Conservation (phyloP, 2,329 filamentous ascomycete species). For the Microdochium bolleyi region DNA sequence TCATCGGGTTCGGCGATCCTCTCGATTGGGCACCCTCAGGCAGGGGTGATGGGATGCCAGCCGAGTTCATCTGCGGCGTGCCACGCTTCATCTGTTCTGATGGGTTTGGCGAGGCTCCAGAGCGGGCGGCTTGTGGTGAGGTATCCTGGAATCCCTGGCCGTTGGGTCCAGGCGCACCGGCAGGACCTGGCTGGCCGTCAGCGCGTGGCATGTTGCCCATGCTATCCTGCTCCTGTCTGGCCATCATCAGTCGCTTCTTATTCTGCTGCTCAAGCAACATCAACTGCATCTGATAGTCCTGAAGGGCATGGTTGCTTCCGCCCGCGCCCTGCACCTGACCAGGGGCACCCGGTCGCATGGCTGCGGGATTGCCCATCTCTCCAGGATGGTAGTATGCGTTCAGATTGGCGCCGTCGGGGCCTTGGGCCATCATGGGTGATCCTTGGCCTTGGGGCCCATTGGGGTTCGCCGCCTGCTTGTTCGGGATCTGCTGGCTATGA, state of each 20-base stretch:
- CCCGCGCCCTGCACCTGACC: conserved; percentile 35
- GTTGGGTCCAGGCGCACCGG: conserved; percentile 44
- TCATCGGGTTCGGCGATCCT: conserved; percentile 57
- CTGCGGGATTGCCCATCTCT: conserved; percentile 48
- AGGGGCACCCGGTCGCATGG: conserved; percentile 48
- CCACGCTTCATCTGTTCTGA: conserved; percentile 72
- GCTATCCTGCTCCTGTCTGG: conserved; percentile 69
- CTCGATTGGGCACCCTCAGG: conserved; percentile 61
- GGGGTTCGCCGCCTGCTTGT: conserved; percentile 37
- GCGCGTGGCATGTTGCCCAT: conserved; percentile 42
- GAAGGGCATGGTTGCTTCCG: conserved; percentile 69
- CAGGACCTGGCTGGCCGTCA: conserved; percentile 38
- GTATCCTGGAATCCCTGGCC: conserved; percentile 59
- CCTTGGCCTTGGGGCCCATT: conserved; percentile 66
- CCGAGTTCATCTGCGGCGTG: conserved; percentile 64
- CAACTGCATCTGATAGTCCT: conserved; percentile 85
- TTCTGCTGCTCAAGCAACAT: conserved; percentile 85
- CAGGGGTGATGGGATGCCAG: conserved; percentile 62
- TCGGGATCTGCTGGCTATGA: conserved; percentile 73
- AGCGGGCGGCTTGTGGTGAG: conserved; percentile 60
- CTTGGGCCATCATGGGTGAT: conserved; percentile 74
- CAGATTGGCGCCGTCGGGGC: conserved; percentile 54
- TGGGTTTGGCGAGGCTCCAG: conserved; percentile 69
- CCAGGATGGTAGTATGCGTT: conserved; percentile 55
- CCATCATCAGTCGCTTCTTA: conserved; percentile 80